A percentile compares a stretch with the other conserved stretches of the same genome.
These are phyloP conservation scores for Lactarius quietus DNA, from an alignment of 768 basidiomycete species.

Conservation along the genomic window DNA sequence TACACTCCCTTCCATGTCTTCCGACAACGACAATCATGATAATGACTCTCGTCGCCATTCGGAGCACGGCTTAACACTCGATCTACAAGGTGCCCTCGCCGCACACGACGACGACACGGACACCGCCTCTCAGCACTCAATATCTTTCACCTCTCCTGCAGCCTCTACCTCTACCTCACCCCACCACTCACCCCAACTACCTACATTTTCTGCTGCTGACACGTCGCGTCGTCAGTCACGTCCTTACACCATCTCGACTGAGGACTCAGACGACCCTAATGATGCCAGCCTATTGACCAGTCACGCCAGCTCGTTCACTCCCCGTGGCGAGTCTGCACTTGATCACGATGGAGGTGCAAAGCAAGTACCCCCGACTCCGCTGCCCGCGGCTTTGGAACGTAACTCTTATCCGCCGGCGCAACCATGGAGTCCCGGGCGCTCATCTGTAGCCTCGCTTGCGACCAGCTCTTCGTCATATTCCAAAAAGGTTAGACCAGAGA, in stretches of 20 bases:
- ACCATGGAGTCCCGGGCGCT: slow-evolving; percentile 43
- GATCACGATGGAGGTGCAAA: slow-evolving; percentile 8
- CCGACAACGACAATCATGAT: slow-evolving; percentile 21
- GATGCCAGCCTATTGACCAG: slow-evolving; percentile 14
- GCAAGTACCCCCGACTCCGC: slow-evolving; percentile 12
- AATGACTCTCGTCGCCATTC: neutral
- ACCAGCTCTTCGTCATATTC: slow-evolving; percentile 48
- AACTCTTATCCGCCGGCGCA: slow-evolving; percentile 59
- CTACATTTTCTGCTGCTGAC: slow-evolving; percentile 12
- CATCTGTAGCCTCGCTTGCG: slow-evolving; percentile 58
- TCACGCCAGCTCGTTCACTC: slow-evolving; percentile 19
- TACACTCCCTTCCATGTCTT: slow-evolving; percentile 11
- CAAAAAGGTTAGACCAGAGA: slow-evolving; percentile 75
- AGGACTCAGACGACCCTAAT: slow-evolving; percentile 20
- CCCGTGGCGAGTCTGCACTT: slow-evolving; percentile 4
- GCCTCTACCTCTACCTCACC: slow-evolving; percentile 58
- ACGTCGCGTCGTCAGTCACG: slow-evolving; percentile 41
- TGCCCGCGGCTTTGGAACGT: slow-evolving; percentile 5
- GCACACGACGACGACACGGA: slow-evolving; percentile 58
- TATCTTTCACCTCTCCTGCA: slow-evolving; percentile 63
- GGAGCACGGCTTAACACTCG: neutral
- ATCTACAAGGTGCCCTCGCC: slow-evolving; percentile 27
- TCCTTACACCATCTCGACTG: slow-evolving; percentile 37
- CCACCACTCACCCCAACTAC: slow-evolving; percentile 36
- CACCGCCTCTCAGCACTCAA: slow-evolving; percentile 75